These are phyloP conservation scores for Picea abies DNA, from an alignment of 83 land plant species.

Conservation along the genomic window DNA sequence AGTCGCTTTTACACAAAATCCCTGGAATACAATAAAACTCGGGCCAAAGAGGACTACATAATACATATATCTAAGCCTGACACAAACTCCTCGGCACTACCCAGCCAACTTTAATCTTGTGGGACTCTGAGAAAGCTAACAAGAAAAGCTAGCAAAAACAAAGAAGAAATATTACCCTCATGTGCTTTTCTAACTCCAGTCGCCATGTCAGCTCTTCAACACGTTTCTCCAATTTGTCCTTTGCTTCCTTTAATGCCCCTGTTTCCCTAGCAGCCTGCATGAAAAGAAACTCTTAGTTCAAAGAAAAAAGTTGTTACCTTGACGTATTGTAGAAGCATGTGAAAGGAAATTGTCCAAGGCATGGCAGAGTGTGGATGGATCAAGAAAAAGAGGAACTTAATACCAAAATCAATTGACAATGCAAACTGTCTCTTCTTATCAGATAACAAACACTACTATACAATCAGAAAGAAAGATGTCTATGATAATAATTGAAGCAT, in stretches of 20 bases:
- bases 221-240: constrained; percentile 85
- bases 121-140: not conserved
- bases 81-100: too few species aligned
- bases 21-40: too few species aligned
- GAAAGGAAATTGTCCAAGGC: not conserved
- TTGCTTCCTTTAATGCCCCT: constrained; percentile 90
- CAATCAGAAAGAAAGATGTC: not conserved
- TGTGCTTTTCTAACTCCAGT: constrained; percentile 82
- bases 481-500: constrained; percentile 3
- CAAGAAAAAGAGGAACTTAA: not conserved
- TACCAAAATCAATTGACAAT: not conserved
- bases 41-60: too few species aligned
- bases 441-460: not conserved
- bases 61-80: too few species aligned
- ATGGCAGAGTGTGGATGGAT: not conserved
- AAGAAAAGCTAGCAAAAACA: not conserved
- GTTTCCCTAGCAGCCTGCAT: constrained; percentile 88
- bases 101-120: too few species aligned
- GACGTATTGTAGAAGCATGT: constrained; percentile 4
- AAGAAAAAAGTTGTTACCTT: not conserved
- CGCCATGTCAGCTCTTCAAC: constrained; percentile 92
- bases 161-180: constrained; percentile 58
- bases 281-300: not conserved
- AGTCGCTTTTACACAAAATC: too few species aligned
- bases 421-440: not conserved